A percentile compares a stretch with the other conserved stretches of the same genome.
Conservation (phyloP, 345 rosid genomes). For the Heritiera littoralis region DNA sequence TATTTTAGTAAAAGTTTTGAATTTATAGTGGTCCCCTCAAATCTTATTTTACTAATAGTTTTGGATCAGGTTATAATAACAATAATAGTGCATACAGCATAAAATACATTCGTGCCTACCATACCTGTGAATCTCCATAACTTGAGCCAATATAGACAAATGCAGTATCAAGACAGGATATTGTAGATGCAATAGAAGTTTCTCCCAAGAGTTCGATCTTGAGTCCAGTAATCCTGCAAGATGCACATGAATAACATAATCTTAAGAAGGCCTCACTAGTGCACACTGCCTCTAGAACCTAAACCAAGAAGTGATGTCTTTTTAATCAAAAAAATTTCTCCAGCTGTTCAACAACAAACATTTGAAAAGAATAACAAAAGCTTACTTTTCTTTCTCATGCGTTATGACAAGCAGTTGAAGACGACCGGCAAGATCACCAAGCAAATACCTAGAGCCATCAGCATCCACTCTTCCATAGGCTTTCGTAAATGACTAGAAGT, state of each 20-base stretch:
- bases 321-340: no score
- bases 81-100: neutral
- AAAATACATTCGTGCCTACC: neutral
- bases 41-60: neutral
- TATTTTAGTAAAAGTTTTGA: neutral
- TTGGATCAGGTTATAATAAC: neutral
- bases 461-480: conserved; percentile 96
- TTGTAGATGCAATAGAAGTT: conserved; percentile 89
- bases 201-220: conserved; percentile 97
- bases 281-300: neutral
- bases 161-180: conserved; percentile 92
- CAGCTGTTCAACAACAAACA: neutral
- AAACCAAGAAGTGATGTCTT: neutral
- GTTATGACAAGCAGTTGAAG: conserved; percentile 87
- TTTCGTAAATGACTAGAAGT: conserved; percentile 70
- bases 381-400: conserved; percentile 85
- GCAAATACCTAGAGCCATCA: conserved; percentile 93
- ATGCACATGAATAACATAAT: conserved; percentile 19
- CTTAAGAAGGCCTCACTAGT: conserved; percentile 16
- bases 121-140: conserved; percentile 95
- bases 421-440: conserved; percentile 91
- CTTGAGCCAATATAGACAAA: conserved; percentile 87
- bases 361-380: conserved; percentile 1
- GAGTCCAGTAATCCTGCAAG: conserved; percentile 85
- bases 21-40: neutral